Conservation (phyloP, 129 eudicot species). For the Rutidosis leptorrhynchoides region DNA sequence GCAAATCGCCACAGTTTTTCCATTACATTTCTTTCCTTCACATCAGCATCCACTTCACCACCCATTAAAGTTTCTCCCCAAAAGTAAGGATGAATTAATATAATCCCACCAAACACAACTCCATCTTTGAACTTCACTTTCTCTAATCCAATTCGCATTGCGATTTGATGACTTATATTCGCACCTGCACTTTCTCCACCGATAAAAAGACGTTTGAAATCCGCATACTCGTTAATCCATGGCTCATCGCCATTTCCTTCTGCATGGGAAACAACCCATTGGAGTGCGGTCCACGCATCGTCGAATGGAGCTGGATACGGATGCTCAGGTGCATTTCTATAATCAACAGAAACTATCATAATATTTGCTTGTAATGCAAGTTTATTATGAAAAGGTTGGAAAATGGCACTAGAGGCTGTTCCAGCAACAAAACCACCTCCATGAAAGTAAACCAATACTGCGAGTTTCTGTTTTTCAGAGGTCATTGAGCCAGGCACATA, state of each 20-base stretch:
- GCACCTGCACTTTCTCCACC: conserved; percentile 19
- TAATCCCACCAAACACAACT: background rate
- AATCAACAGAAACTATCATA: background rate
- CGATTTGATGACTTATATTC: background rate
- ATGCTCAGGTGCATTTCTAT: conserved; percentile 7
- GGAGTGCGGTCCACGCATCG: background rate
- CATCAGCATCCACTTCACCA: background rate
- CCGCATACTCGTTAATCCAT: conserved; percentile 1
- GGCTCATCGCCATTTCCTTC: background rate
- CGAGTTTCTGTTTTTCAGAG: background rate
- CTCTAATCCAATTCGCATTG: background rate
- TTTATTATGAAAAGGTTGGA: background rate
- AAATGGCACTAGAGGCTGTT: conserved; percentile 4
- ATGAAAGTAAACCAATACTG: conserved; percentile 6
- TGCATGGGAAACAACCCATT: conserved; percentile 15
- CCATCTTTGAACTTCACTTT: background rate
- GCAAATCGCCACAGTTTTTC: background rate
- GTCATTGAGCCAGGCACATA: background rate
- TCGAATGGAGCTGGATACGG: background rate
- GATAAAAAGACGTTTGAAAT: background rate
- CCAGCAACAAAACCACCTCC: conserved; percentile 10
- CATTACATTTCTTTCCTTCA: background rate
- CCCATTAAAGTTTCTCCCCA: conserved; percentile 11
- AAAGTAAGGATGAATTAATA: conserved; percentile 5
- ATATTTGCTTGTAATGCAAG: conserved; percentile 3